These are phyloP conservation scores for Phytophthora palmivora DNA, from an alignment of 352 stramenopile species.

Conservation along the genomic window DNA sequence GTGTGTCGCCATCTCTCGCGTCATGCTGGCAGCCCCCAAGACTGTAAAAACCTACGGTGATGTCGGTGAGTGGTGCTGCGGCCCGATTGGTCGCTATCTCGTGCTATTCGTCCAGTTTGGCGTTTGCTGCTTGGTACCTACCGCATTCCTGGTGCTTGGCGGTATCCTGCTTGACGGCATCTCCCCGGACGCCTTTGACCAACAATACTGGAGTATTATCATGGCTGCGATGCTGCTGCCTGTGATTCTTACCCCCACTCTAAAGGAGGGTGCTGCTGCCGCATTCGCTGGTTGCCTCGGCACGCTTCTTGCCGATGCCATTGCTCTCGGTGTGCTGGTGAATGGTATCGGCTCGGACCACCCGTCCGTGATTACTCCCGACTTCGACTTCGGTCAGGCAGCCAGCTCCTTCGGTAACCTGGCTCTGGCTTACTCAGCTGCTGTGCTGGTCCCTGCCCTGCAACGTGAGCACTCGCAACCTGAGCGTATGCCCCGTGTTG, in stretches of 20 bases:
- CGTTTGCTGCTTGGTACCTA: conserved; percentile 63
- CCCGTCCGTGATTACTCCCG: conserved; percentile 41
- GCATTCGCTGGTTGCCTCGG: conserved; percentile 64
- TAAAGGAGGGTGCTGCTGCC: conserved; percentile 64
- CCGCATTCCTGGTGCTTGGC: conserved; percentile 67
- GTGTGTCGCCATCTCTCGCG: conserved; percentile 61
- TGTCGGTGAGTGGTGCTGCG: conserved; percentile 66
- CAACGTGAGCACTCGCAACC: conserved; percentile 72
- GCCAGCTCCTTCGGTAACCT: conserved; percentile 69
- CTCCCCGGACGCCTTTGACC: conserved; percentile 53
- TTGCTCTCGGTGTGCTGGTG: conserved; percentile 51
- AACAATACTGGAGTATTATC: conserved; percentile 66
- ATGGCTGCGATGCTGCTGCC: conserved; percentile 62
- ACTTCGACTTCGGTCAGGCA: conserved; percentile 57
- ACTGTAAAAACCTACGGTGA: conserved; percentile 70
- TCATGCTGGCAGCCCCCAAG: conserved; percentile 66
- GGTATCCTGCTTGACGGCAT: conserved; percentile 63
- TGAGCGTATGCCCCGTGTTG: conserved; percentile 60
- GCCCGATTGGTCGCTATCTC: conserved; percentile 51
- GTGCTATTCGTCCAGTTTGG: conserved; percentile 64
- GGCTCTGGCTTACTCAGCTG: conserved; percentile 60
- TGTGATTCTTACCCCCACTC: conserved; percentile 62
- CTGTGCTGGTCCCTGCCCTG: conserved; percentile 64
- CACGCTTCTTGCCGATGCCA: conserved; percentile 61
- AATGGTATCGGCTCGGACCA: conserved; percentile 52